phyloP scores from a whole-genome alignment of 176 grass and related monocot species.

The Dactylis glomerata region DNA sequence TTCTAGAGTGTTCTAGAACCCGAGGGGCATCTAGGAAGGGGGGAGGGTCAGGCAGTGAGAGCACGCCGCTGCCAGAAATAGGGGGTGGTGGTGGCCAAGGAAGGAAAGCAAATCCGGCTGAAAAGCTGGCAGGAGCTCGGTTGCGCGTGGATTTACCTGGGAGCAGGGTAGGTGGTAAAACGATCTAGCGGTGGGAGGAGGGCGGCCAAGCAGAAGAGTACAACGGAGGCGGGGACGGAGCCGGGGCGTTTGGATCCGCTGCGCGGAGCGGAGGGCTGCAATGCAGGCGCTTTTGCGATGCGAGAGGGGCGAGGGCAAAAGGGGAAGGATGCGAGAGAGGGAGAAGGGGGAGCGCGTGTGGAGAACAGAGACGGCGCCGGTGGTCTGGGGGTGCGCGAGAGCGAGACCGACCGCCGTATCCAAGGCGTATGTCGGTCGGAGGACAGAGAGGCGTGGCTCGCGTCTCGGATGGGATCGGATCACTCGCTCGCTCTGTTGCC shows the following conservation, averaged over 20 bases:
- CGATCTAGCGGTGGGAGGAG: neutral
- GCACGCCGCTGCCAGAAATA: neutral
- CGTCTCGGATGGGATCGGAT: no score
- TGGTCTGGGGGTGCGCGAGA: neutral
- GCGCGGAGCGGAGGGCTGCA: neutral
- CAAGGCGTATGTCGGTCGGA: neutral
- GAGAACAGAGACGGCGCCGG: neutral
- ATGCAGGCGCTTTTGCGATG: neutral
- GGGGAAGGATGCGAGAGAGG: neutral
- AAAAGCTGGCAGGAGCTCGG: neutral
- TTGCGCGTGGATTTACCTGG: constrained; percentile 47
- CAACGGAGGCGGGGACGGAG: neutral
- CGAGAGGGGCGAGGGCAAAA: neutral
- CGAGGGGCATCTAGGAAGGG: neutral
- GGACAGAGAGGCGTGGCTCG: no score
- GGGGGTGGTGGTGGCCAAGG: neutral
- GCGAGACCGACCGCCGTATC: neutral
- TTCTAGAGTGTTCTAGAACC: neutral
- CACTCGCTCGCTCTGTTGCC: no score
- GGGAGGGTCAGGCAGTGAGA: neutral
- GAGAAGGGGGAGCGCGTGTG: neutral
- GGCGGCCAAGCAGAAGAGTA: neutral
- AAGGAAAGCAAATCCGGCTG: neutral
- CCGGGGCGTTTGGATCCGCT: neutral
- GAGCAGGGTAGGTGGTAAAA: neutral